phyloP scores from a whole-genome alignment of 345 rosid species.

The Hibiscus trionum region DNA sequence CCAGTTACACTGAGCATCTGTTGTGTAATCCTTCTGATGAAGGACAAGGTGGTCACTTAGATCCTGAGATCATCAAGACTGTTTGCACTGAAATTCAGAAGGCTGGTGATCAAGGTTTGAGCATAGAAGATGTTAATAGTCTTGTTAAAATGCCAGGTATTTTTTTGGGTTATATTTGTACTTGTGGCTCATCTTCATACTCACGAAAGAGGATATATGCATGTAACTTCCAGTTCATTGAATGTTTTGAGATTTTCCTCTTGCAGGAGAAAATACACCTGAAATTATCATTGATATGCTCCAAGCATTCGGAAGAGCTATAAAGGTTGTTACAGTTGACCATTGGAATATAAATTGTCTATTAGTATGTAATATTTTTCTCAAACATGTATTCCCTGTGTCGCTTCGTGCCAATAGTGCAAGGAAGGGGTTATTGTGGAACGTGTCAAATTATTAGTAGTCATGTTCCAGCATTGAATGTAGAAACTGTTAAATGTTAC shows the following conservation, averaged over 20 bases:
- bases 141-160: constrained; percentile 39
- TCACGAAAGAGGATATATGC: neutral
- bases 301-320: constrained; percentile 68
- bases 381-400: neutral
- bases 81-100: constrained; percentile 54
- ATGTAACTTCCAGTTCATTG: constrained; percentile 8
- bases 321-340: constrained; percentile 52
- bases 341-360: constrained; percentile 1
- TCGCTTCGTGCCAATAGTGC: neutral
- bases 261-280: constrained; percentile 39
- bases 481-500: neutral
- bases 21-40: constrained; percentile 29
- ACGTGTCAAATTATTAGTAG: neutral
- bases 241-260: constrained; percentile 21
- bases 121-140: constrained; percentile 49
- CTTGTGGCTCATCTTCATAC: neutral
- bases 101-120: constrained; percentile 95
- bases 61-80: constrained; percentile 48
- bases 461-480: neutral
- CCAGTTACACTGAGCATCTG: constrained; percentile 42
- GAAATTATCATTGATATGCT: constrained; percentile 60
- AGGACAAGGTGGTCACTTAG: constrained; percentile 20
- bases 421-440: constrained; percentile 1
- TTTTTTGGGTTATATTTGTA: neutral
- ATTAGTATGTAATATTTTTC: neutral